Conservation (phyloP, 2,329 filamentous ascomycete genomes). For the Magnaporthales sp. region DNA sequence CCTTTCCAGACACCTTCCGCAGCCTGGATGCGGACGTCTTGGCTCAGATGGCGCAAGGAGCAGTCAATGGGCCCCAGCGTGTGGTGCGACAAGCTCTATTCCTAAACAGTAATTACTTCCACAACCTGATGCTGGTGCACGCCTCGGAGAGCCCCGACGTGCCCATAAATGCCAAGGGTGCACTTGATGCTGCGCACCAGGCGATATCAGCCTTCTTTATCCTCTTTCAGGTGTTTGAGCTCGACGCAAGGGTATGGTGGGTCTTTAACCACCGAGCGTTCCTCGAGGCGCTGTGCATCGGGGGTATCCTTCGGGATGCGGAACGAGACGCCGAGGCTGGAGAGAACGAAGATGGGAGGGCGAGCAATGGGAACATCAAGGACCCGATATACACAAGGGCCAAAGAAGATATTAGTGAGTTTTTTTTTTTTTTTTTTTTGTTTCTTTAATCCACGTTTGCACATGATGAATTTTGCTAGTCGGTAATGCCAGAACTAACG, state of each 20-base stretch:
- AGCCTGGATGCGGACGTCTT: slow-evolving; percentile 57
- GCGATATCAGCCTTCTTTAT: slow-evolving; percentile 69
- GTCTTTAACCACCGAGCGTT: slow-evolving; percentile 77
- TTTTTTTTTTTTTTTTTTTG: neutral
- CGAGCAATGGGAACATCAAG: neutral
- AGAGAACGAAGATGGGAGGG: slow-evolving; percentile 16
- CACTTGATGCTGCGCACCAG: slow-evolving; percentile 67
- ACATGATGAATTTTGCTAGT: neutral
- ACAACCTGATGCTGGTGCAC: slow-evolving; percentile 73
- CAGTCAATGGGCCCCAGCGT: slow-evolving; percentile 42
- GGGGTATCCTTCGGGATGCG: slow-evolving; percentile 47
- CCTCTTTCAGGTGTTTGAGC: slow-evolving; percentile 58
- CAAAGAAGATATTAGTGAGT: slow-evolving; percentile 51
- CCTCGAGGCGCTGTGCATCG: slow-evolving; percentile 64
- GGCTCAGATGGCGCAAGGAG: slow-evolving; percentile 41
- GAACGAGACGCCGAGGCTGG: slow-evolving; percentile 34
- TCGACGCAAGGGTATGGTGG: slow-evolving; percentile 75
- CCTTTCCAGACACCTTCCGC: slow-evolving; percentile 62
- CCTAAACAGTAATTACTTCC: slow-evolving; percentile 73
- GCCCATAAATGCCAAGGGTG: slow-evolving; percentile 57
- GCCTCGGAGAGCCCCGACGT: slow-evolving; percentile 59
- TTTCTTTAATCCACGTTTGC: slow-evolving; percentile 8
- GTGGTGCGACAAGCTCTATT: slow-evolving; percentile 68
- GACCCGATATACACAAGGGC: slow-evolving; percentile 54
- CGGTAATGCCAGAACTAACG: neutral